phyloP scores from a whole-genome alignment of 2,329 filamentous ascomycete species.

The Pseudofabraea citricarpa region DNA sequence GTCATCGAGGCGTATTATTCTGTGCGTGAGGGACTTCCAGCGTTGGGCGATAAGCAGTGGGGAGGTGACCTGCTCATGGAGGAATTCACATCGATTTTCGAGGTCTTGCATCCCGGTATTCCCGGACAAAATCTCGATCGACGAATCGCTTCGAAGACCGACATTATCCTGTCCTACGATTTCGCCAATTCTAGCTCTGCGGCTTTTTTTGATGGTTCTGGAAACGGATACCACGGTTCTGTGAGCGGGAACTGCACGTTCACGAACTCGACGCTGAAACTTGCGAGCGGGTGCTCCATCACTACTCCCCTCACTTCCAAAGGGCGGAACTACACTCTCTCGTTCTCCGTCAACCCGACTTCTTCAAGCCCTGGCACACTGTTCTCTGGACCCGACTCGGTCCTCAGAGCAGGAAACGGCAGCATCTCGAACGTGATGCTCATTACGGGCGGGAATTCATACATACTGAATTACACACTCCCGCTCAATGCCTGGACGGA shows the following conservation, averaged over 20 bases:
- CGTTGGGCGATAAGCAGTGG: constrained; percentile 49
- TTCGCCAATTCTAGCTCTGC: constrained; percentile 17
- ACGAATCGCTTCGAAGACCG: constrained; percentile 30
- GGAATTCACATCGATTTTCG: constrained; percentile 35
- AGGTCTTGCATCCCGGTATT: constrained; percentile 32
- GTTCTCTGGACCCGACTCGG: constrained; percentile 38
- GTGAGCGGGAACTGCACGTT: constrained; percentile 31
- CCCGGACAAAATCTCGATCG: constrained; percentile 47
- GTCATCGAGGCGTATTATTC: constrained; percentile 48
- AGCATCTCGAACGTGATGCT: constrained; percentile 31
- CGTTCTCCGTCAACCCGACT: constrained; percentile 35
- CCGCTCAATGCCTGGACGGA: constrained; percentile 32
- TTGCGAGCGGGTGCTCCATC: constrained; percentile 35
- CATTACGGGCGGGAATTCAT: constrained; percentile 32
- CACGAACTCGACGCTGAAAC: constrained; percentile 23
- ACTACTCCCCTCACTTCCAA: constrained; percentile 46
- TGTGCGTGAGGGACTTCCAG: constrained; percentile 44
- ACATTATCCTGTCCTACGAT: constrained; percentile 32
- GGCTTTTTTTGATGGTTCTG: constrained; percentile 31
- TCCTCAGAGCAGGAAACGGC: constrained; percentile 31
- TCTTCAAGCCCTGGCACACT: constrained; percentile 32
- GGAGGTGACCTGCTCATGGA: constrained; percentile 38
- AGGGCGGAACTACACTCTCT: constrained; percentile 51
- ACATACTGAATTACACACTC: constrained; percentile 34
- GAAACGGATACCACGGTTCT: constrained; percentile 35